Evolutionary conservation across 2,329 filamentous ascomycete species (phyloP).

Genomic region (Cryphonectria japonica): DNA sequence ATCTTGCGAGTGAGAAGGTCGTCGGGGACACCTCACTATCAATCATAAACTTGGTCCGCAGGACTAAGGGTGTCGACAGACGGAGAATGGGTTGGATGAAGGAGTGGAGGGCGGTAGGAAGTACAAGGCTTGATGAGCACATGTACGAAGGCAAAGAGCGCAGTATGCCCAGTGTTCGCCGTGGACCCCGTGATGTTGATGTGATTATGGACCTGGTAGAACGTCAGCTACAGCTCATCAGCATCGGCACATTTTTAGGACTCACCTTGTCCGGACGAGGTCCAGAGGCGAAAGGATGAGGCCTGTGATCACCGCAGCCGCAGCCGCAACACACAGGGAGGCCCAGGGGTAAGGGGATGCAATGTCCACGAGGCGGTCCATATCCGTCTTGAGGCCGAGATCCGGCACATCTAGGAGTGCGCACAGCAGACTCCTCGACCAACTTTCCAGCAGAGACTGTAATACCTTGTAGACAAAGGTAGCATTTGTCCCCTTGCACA

Average conservation of each 20-base stretch:
- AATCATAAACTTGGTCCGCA: constrained; percentile 82
- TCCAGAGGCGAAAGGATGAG: constrained; percentile 86
- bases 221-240: constrained; percentile 36
- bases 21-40: constrained; percentile 81
- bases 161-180: constrained; percentile 78
- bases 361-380: constrained; percentile 73
- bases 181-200: constrained; percentile 72
- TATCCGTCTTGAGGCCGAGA: constrained; percentile 72
- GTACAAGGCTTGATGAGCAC: constrained; percentile 70
- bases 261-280: constrained; percentile 76
- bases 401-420: constrained; percentile 91
- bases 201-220: constrained; percentile 75
- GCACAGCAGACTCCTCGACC: constrained; percentile 87
- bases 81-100: constrained; percentile 82
- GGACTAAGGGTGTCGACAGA: constrained; percentile 79
- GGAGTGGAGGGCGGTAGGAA: constrained; percentile 87
- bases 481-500: constrained; percentile 93
- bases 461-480: constrained; percentile 91
- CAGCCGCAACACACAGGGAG: constrained; percentile 73
- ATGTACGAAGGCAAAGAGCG: constrained; percentile 77
- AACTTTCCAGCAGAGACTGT: constrained; percentile 85
- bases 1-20: constrained; percentile 80
- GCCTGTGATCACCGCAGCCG: constrained; percentile 71
- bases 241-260: constrained; percentile 32
- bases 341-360: constrained; percentile 82